Conservation (phyloP, 768 basidiomycete species). For the Mycena maculata region DNA sequence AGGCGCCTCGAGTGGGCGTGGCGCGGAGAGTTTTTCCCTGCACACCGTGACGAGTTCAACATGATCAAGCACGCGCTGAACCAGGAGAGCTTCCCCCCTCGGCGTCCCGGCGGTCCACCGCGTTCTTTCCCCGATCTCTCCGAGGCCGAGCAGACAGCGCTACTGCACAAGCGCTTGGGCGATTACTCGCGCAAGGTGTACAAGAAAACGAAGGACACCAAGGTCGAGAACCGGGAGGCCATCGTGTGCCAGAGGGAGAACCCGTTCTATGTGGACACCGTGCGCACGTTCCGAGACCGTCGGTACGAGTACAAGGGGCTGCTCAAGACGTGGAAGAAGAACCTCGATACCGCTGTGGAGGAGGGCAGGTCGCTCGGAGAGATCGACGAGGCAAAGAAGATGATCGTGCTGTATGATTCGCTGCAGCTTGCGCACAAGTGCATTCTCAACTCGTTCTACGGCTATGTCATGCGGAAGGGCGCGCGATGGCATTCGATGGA, state of each 20-base stretch:
- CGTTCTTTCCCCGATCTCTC: conserved; percentile 88
- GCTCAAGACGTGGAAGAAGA: conserved; percentile 99
- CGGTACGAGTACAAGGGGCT: conserved; percentile 99
- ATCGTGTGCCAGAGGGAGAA: conserved; percentile 99
- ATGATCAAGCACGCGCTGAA: conserved; percentile 98
- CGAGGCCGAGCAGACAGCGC: conserved; percentile 86
- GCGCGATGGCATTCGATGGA: conserved; percentile 99
- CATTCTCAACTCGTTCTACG: conserved; percentile 99
- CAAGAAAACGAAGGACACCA: conserved; percentile 98
- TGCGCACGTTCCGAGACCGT: conserved; percentile 95
- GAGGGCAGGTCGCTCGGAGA: conserved; percentile 83
- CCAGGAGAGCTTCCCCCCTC: conserved; percentile 91
- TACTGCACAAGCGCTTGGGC: conserved; percentile 95
- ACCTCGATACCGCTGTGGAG: conserved; percentile 78
- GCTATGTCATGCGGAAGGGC: conserved; percentile 99
- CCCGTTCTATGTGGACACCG: conserved; percentile 99
- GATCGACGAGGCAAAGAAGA: conserved; percentile 97
- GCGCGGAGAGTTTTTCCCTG: conserved; percentile 98
- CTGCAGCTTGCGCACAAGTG: conserved; percentile 99
- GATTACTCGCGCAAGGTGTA: conserved; percentile 99
- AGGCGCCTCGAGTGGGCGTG: conserved; percentile 96
- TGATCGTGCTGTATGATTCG: conserved; percentile 98
- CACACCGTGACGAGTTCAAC: conserved; percentile 96
- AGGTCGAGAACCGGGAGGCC: conserved; percentile 90
- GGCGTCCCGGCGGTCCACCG: conserved; percentile 75